Base-by-base conservation (phyloP, 148 eudicot species). In the Fagopyrum homotropicum region DNA sequence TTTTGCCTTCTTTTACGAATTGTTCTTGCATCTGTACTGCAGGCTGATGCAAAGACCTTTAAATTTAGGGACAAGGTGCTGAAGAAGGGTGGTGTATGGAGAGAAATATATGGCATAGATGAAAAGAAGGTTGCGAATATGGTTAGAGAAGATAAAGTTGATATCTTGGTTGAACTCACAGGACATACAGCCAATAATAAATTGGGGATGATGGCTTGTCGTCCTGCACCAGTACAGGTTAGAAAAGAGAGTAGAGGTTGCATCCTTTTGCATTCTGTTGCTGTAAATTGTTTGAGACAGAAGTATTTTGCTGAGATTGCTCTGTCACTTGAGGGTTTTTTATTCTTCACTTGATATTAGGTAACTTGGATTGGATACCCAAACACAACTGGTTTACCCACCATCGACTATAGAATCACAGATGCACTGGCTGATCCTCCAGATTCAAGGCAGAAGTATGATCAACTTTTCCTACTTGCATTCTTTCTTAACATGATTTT, bases 361-460 rank as follows among this genome's bases (percentile, higher is more conserved):
- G 99, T 95, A 69, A 95, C 99, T 73, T 95, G 99, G 99, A 95
- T 95, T 82, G 99, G 99, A 72, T 95, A 95, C 90, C 99, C 99
- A 71, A 95, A 95, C 81, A 95, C 99, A 63, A 95, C 99, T 75
- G 99, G 99, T 78, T 89, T 95, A 83, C 99, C 97, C 49, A 77
- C 94, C 52, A 90, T 95, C 78, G 99, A 95, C 77, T 95, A 92
- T 83, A 85, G 99, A 78, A 92, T 95, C 75, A 85, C 96, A 72
- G 99, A 95, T 86, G 73, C 91, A 30, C 79, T 88, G 72, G 92
- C 93, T 52, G 99, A 95, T 83, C 92, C 99, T 72, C 89, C 83
- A 43, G 85, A 85, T 79, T 82, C 99, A 12, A 85, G 79, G 55
- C 99, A 95, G 81, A 95, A 86, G 99, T 95, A 83, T 77, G 89